A percentile compares a stretch with the other conserved stretches of the same genome.
phyloP scores from a whole-genome alignment of 495 filamentous ascomycete species.

The Podospora bellae-mahoneyi region DNA sequence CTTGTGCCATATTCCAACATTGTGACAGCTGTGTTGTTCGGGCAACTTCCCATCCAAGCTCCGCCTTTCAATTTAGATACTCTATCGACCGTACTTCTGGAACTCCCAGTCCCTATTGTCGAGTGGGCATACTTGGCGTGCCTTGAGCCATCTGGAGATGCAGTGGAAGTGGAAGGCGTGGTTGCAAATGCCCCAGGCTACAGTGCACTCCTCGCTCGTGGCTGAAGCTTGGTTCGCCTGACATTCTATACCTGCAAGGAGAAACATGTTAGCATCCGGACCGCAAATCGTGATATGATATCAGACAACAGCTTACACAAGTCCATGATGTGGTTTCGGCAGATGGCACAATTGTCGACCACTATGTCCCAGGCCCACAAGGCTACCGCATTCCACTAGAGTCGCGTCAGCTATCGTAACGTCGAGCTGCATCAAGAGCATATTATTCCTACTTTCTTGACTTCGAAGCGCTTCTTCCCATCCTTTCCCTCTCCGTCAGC shows the following conservation, averaged over 20 bases:
- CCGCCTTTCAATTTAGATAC: not conserved
- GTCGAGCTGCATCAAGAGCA: conserved; percentile 3
- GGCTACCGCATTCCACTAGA: conserved; percentile 96
- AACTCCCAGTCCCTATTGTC: conserved; percentile 99
- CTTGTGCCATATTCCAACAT: not conserved
- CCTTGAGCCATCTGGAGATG: conserved; percentile 99
- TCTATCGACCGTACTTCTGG: conserved; percentile 85
- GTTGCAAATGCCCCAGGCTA: conserved; percentile 99
- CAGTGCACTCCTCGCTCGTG: conserved; percentile 95
- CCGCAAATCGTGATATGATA: not conserved
- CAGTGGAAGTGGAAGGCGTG: conserved; percentile 99
- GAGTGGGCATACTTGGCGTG: conserved; percentile 95
- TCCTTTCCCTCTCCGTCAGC: conserved; percentile 58
- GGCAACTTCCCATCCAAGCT: not conserved
- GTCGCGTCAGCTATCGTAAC: conserved; percentile 21
- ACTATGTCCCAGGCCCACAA: conserved; percentile 99
- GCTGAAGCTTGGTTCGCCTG: conserved; percentile 99
- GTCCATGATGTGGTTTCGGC: conserved; percentile 99
- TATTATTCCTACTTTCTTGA: conserved; percentile 76
- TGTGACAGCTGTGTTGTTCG: not conserved
- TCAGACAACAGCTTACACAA: conserved; percentile 60
- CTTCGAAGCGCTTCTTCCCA: conserved; percentile 91
- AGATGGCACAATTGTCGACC: conserved; percentile 99
- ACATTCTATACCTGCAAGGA: conserved; percentile 80
- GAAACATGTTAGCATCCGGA: not conserved